These are phyloP conservation scores for Neurospora intermedia DNA, from an alignment of 495 filamentous ascomycete species.

Conservation along the genomic window DNA sequence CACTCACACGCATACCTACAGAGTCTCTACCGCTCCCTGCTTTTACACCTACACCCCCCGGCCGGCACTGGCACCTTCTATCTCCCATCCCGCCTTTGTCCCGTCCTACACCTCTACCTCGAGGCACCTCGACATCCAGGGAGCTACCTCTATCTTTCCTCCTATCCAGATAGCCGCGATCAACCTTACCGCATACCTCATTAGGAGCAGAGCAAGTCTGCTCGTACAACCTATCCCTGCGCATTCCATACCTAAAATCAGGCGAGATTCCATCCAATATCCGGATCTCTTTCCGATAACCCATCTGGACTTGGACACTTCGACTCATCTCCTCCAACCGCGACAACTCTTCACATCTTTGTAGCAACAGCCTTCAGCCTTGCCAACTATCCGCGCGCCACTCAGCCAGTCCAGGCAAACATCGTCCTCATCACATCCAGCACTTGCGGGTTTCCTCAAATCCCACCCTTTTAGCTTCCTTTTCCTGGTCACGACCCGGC, in stretches of 20 bases:
- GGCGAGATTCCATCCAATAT: slow-evolving; percentile 1
- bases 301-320: neutral
- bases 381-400: neutral
- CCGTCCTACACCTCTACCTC: neutral
- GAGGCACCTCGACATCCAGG: neutral
- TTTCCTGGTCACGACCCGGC: neutral
- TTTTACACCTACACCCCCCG: neutral
- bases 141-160: neutral
- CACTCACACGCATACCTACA: neutral
- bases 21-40: neutral
- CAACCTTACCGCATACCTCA: neutral
- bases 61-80: neutral
- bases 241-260: slow-evolving; percentile 4
- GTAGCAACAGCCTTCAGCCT: neutral
- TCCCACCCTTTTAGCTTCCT: neutral
- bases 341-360: neutral
- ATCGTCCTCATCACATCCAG: neutral
- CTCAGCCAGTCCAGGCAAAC: neutral
- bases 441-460: neutral
- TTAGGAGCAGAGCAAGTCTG: neutral
- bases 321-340: neutral
- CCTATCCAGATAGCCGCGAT: neutral
- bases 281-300: neutral
- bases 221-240: neutral
- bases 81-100: neutral